phyloP scores from a whole-genome alignment of 2,329 filamentous ascomycete genomes.

The Remersonia thermophila region DNA sequence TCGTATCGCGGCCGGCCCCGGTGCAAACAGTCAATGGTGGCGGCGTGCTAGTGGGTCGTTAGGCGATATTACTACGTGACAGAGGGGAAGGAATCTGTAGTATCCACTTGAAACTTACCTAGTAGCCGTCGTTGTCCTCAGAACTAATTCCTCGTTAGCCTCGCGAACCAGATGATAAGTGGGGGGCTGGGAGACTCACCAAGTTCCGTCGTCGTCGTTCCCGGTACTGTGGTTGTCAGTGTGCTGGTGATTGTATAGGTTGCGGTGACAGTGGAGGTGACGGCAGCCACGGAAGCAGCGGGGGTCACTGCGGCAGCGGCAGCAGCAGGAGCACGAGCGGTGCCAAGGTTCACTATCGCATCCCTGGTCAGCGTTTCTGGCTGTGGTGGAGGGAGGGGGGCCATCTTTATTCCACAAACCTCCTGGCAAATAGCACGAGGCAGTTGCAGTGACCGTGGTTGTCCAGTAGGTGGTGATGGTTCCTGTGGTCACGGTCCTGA shows the following conservation, averaged over 20 bases:
- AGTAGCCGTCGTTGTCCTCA: conserved; percentile 22
- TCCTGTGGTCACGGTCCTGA: conserved; percentile 23
- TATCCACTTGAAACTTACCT: conserved; percentile 15
- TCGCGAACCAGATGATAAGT: neutral
- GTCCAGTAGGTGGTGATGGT: conserved; percentile 22
- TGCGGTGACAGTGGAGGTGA: conserved; percentile 26
- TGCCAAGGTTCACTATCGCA: too few relatives aligned
- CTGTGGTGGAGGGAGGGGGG: too few relatives aligned
- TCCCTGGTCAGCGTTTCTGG: too few relatives aligned
- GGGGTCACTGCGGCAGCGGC: conserved; percentile 8
- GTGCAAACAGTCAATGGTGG: conserved; percentile 24
- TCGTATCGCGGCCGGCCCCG: conserved; percentile 17
- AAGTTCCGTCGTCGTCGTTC: conserved; percentile 23
- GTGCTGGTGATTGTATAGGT: conserved; percentile 26
- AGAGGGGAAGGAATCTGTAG: neutral
- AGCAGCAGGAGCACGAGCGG: neutral
- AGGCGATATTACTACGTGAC: neutral
- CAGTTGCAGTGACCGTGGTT: conserved; percentile 23
- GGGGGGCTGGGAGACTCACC: conserved; percentile 13
- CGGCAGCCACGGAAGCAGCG: conserved; percentile 20
- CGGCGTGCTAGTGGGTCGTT: conserved; percentile 19
- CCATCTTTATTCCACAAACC: too few relatives aligned
- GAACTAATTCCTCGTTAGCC: conserved; percentile 17
- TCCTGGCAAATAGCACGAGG: conserved; percentile 24
- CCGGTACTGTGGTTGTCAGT: conserved; percentile 22